Evolutionary conservation across 1,284 basidiomycete genomes (phyloP).

Genomic region (Ustilago shanxiensis): DNA sequence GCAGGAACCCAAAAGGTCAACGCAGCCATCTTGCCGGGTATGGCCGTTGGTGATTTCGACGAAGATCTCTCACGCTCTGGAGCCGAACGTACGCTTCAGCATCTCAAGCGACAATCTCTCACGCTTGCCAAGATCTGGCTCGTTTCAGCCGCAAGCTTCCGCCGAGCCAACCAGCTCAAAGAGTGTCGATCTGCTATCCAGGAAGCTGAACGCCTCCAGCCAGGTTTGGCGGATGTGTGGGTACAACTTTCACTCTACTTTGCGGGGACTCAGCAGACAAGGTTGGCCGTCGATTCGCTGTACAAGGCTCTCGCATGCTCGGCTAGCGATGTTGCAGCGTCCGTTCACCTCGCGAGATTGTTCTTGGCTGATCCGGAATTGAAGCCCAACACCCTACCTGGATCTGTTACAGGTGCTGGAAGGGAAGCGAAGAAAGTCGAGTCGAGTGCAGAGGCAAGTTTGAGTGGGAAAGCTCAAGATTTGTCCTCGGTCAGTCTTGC

Average conservation of each 20-base stretch:
- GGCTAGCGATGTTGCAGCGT: constrained; percentile 56
- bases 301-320: constrained; percentile 68
- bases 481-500: constrained; percentile 61
- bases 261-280: constrained; percentile 26
- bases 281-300: constrained; percentile 62
- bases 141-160: constrained; percentile 91
- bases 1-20: constrained; percentile 14
- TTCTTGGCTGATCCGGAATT: constrained; percentile 54
- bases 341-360: constrained; percentile 64
- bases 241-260: constrained; percentile 76
- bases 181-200: constrained; percentile 91
- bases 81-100: constrained; percentile 32
- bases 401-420: not conserved
- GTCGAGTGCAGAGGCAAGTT: constrained; percentile 45
- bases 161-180: constrained; percentile 87
- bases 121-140: constrained; percentile 89
- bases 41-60: constrained; percentile 25
- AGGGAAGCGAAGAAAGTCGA: constrained; percentile 17
- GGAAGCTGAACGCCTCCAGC: constrained; percentile 91
- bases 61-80: constrained; percentile 31
- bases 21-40: constrained; percentile 34
- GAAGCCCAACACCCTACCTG: constrained; percentile 34
- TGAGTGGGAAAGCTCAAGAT: constrained; percentile 45
- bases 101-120: constrained; percentile 45
- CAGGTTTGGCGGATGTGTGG: constrained; percentile 90